phyloP scores from a whole-genome alignment of 2,329 filamentous ascomycete genomes.

The Gnomoniopsis sp. region DNA sequence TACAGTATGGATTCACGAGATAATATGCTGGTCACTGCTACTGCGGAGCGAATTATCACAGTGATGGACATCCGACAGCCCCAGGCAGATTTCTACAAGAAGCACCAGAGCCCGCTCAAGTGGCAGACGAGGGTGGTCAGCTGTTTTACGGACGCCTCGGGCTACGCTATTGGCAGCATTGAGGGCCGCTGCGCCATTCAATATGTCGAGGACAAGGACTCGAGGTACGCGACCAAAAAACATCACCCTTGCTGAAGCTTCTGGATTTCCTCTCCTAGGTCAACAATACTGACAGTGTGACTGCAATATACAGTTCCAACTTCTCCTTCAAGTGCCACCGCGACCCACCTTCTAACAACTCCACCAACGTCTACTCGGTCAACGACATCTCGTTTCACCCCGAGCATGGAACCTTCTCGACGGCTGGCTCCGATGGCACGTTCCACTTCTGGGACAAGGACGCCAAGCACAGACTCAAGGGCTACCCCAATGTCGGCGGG shows the following conservation, averaged over 20 bases:
- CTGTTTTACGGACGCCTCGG: constrained; percentile 88
- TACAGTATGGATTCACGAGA: constrained; percentile 92
- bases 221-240: constrained; percentile 45
- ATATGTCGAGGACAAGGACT: constrained; percentile 95
- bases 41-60: constrained; percentile 94
- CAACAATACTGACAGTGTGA: background rate
- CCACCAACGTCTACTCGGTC: constrained; percentile 88
- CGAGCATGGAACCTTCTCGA: constrained; percentile 95
- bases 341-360: constrained; percentile 69
- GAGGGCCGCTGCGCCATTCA: constrained; percentile 97
- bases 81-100: constrained; percentile 83
- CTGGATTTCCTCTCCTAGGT: background rate
- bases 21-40: constrained; percentile 85
- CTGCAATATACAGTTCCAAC: constrained; percentile 59
- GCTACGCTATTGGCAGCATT: constrained; percentile 93
- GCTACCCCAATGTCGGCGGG: constrained; percentile 79
- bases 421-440: constrained; percentile 89
- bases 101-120: constrained; percentile 90
- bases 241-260: background rate
- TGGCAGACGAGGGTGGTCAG: constrained; percentile 96
- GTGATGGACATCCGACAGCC: constrained; percentile 89
- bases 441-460: constrained; percentile 98
- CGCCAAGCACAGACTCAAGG: constrained; percentile 84
- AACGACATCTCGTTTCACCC: constrained; percentile 99
- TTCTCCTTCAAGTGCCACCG: constrained; percentile 99